A percentile compares a stretch with the other conserved stretches of the same genome.
Evolutionary conservation across 306 rosid genomes (phyloP).

Genomic region (Echinosophora koreensis): DNA sequence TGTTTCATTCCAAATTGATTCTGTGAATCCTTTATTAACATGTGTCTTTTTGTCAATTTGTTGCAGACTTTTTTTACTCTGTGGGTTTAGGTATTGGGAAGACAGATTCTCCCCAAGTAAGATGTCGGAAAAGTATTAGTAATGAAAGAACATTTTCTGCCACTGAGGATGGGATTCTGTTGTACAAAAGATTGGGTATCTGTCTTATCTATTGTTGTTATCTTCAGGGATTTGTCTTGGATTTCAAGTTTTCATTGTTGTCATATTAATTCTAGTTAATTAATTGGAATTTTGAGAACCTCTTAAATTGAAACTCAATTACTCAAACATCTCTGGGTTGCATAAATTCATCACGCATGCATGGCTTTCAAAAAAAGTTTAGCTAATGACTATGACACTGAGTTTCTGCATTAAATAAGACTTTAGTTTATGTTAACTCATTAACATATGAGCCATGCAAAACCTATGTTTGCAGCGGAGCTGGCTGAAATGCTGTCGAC

Average conservation of each 20-base stretch:
- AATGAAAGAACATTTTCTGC: conserved; percentile 94
- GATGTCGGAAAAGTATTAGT: conserved; percentile 86
- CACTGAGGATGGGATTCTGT: conserved; percentile 66
- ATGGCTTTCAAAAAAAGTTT: conserved; percentile 33
- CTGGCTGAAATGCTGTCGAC: conserved; percentile 83
- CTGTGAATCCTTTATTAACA: conserved; percentile 29
- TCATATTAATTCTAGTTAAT: conserved; percentile 16
- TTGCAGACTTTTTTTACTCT: conserved; percentile 85
- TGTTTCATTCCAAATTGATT: conserved; percentile 33
- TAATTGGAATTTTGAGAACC: conserved; percentile 30
- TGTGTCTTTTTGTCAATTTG: conserved; percentile 40
- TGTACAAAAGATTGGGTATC: conserved; percentile 69
- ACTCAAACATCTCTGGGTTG: background rate
- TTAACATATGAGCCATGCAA: conserved; percentile 38
- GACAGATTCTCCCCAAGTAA: conserved; percentile 72
- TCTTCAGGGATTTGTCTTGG: background rate
- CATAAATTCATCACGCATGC: conserved; percentile 12
- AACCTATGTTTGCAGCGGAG: conserved; percentile 72
- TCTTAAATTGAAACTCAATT: conserved; percentile 28
- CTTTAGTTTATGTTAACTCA: conserved; percentile 11
- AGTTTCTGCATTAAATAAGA: conserved; percentile 18
- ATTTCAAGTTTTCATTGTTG: conserved; percentile 24
- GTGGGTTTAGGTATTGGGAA: conserved; percentile 93
- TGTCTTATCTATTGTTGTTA: conserved; percentile 35
- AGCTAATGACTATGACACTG: conserved; percentile 29